phyloP scores from a whole-genome alignment of 1,139 yeast species.

The Debaryomyces sp. region DNA sequence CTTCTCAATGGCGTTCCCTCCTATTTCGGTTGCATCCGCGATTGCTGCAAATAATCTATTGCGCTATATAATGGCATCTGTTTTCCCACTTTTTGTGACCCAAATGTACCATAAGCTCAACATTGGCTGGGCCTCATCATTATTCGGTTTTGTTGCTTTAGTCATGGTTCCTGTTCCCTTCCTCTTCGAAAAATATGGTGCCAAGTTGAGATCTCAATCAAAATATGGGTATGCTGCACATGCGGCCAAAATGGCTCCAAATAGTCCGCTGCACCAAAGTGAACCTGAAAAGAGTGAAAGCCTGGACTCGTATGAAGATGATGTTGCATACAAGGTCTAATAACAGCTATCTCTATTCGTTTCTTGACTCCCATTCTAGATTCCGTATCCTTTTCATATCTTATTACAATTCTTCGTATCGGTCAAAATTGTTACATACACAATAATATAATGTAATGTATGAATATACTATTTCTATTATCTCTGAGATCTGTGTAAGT shows the following conservation, averaged over 20 bases:
- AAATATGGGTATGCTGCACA: slow-evolving; percentile 61
- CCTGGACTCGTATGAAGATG: background rate
- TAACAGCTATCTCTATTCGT: background rate
- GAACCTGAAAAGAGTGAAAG: background rate
- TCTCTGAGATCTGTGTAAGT: background rate
- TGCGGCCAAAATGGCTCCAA: slow-evolving; percentile 29
- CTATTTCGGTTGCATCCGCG: slow-evolving; percentile 70
- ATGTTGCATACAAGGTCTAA: background rate
- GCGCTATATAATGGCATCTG: slow-evolving; percentile 69
- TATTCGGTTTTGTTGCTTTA: slow-evolving; percentile 38
- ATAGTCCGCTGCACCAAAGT: background rate
- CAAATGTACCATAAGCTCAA: slow-evolving; percentile 45
- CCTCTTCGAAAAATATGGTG: slow-evolving; percentile 33
- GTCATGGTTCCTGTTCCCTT: slow-evolving; percentile 42
- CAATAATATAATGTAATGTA: background rate
- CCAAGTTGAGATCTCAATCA: slow-evolving; percentile 53
- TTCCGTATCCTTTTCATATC: background rate
- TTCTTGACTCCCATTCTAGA: background rate
- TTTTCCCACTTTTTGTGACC: slow-evolving; percentile 47
- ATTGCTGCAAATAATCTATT: slow-evolving; percentile 77
- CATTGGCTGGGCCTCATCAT: slow-evolving; percentile 41
- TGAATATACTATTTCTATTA: background rate
- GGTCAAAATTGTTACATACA: background rate
- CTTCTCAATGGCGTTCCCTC: slow-evolving; percentile 72
- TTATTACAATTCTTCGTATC: background rate